These are phyloP conservation scores for Dioszegia aurantiaca DNA, from an alignment of 768 basidiomycete species.

Conservation along the genomic window DNA sequence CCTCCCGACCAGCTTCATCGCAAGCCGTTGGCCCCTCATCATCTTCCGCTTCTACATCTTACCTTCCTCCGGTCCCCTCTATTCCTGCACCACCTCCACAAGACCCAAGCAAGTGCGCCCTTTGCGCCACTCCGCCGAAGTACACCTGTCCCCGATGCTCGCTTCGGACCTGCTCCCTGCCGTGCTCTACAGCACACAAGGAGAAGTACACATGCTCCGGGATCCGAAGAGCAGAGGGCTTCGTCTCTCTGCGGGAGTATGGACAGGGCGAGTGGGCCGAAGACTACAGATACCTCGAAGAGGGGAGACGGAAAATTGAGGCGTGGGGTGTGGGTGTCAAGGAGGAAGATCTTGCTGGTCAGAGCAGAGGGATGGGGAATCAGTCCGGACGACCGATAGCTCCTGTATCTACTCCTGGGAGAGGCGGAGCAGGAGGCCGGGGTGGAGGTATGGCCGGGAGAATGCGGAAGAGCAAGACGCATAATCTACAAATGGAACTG, in stretches of 20 bases:
- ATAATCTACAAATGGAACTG: slow-evolving; percentile 68
- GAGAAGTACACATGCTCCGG: slow-evolving; percentile 34
- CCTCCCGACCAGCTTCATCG: slow-evolving; percentile 2
- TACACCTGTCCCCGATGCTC: slow-evolving; percentile 50
- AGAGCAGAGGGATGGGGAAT: slow-evolving; percentile 38
- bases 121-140: slow-evolving; percentile 37
- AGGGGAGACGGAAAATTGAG: slow-evolving; percentile 69
- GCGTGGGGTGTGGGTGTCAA: slow-evolving; percentile 59
- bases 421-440: slow-evolving; percentile 54
- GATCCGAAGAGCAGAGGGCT: slow-evolving; percentile 36
- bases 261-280: slow-evolving; percentile 83
- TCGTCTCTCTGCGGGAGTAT: slow-evolving; percentile 70
- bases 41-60: neutral
- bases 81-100: neutral
- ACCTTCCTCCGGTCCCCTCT: neutral
- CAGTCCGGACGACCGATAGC: slow-evolving; percentile 7
- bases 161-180: slow-evolving; percentile 41
- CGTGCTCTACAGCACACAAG: slow-evolving; percentile 47
- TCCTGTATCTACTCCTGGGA: slow-evolving; percentile 44
- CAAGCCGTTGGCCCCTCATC: slow-evolving; percentile 5
- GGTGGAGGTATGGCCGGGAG: slow-evolving; percentile 57
- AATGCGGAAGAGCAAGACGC: slow-evolving; percentile 63
- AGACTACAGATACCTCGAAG: slow-evolving; percentile 84
- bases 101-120: slow-evolving; percentile 17
- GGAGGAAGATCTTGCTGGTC: slow-evolving; percentile 35